These are phyloP conservation scores for Pseudogymnoascus sp. DNA, from an alignment of 2,329 filamentous ascomycete genomes.

Conservation along the genomic window DNA sequence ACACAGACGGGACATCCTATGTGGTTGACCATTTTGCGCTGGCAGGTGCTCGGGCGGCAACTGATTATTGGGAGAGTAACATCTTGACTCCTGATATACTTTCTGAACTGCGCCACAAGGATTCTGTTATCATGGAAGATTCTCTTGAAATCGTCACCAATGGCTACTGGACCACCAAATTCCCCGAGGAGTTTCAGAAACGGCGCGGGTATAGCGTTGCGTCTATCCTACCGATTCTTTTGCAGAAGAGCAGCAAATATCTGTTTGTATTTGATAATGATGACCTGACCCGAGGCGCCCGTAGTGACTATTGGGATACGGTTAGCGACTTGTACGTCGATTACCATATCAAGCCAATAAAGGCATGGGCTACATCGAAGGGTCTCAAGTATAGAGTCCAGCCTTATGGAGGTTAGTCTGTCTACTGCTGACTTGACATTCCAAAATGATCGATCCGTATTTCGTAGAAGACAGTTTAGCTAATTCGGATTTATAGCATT, in stretches of 20 bases:
- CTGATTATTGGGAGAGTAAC: background rate
- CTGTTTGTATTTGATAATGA: background rate
- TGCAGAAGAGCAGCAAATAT: background rate
- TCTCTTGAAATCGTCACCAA: background rate
- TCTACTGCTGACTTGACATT: background rate
- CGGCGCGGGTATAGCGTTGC: background rate
- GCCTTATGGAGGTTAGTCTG: background rate
- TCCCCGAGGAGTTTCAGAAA: background rate
- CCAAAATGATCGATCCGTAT: background rate
- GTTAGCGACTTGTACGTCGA: background rate
- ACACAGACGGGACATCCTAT: background rate
- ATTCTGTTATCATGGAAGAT: background rate
- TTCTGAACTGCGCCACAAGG: background rate
- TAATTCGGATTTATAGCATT: background rate
- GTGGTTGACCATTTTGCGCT: background rate
- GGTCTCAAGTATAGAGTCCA: background rate
- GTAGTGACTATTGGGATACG: background rate
- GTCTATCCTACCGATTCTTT: background rate
- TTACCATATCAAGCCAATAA: background rate
- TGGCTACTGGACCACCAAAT: background rate
- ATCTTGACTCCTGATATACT: background rate
- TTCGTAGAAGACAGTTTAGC: background rate
- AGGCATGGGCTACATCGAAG: background rate
- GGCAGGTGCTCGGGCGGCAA: background rate
- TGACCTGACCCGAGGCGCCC: background rate